Conservation (phyloP, 1,139 yeast genomes). For the Trichomonascaceae sp. region DNA sequence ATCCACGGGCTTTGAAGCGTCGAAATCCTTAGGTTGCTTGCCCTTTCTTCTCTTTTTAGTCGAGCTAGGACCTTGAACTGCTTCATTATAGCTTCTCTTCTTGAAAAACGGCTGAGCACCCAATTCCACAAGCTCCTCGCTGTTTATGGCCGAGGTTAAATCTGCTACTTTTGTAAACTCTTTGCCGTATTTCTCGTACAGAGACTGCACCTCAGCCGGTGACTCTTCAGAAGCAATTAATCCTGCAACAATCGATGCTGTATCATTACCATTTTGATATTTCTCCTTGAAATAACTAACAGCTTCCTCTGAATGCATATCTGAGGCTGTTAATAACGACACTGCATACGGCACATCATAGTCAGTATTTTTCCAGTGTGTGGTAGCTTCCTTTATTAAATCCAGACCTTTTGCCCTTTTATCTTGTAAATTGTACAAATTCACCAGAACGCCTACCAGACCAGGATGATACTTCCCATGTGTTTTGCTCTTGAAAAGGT, state of each 20-base stretch:
- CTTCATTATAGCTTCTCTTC: slow-evolving; percentile 15
- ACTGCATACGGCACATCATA: slow-evolving; percentile 28
- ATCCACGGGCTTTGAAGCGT: slow-evolving; percentile 40
- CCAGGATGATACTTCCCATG: slow-evolving; percentile 36
- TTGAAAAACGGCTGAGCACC: slow-evolving; percentile 38
- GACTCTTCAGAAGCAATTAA: slow-evolving; percentile 2
- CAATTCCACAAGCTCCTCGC: slow-evolving; percentile 33
- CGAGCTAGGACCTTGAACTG: slow-evolving; percentile 11
- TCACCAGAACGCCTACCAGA: slow-evolving; percentile 41
- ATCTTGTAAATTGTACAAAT: slow-evolving; percentile 41
- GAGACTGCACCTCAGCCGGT: neutral
- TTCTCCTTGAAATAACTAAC: slow-evolving; percentile 12
- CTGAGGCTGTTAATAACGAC: slow-evolving; percentile 15
- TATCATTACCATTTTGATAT: neutral
- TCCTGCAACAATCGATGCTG: neutral
- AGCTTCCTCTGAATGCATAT: slow-evolving; percentile 8
- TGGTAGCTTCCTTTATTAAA: slow-evolving; percentile 21
- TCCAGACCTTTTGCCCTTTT: slow-evolving; percentile 19
- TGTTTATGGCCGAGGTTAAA: slow-evolving; percentile 30
- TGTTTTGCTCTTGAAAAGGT: slow-evolving; percentile 10
- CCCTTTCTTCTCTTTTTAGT: slow-evolving; percentile 29
- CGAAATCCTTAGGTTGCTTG: slow-evolving; percentile 39
- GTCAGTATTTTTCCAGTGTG: slow-evolving; percentile 16
- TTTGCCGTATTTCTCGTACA: slow-evolving; percentile 7
- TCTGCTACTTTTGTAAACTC: neutral